Evolutionary conservation across 75 land plant genomes (phyloP), one percentile per base, ranked within the genome.

Genomic region (Cupressus sempervirens): DNA sequence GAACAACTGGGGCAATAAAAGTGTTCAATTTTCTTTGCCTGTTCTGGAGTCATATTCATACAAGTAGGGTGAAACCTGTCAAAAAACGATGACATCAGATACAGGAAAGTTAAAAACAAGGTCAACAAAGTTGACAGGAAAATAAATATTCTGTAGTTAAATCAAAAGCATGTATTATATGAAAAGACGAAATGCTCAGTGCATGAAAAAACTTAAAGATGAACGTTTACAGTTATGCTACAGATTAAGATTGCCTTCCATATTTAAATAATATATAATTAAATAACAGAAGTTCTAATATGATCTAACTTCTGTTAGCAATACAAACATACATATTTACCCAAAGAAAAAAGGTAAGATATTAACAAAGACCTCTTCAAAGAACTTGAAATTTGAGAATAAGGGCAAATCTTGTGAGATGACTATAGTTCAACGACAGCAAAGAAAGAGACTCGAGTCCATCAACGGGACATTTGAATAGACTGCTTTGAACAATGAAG

Each of bases 41-140:
- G 86, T 72, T 89, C 89, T 32, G 81, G 58, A 41, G 84, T 88
- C 89, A 89, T 76, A 40, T 84, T 87, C 72, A 89, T 82, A 43
- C 90, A 89, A 35, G 84, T 58, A 16, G 90, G 90, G 76, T 89
- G 90, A 82, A 89, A 89, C 90, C 89, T 89, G 89, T 9, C 26
- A 79, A 40, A 41, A 75, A 45, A 79, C 7, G 2, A 38, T 1
- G 3, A 18, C 20, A 40, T 76, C 41, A 40, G 36, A 76, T 18
- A 36, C 16, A 16, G 26, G 38, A 73, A 38, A 38, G 41, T n/a
- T n/a, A 1, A 76, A 15, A 76, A 36, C 20, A 3, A 35, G 36
- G 18, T 38, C 16, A 35, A 41, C 20, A 36, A 18, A 7, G 79
- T 26, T 76, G 38, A 43, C 38, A 18, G 10, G 23, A 4, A 20